These are phyloP conservation scores for Lactifluus volemus DNA, from an alignment of 768 basidiomycete species.

Conservation along the genomic window DNA sequence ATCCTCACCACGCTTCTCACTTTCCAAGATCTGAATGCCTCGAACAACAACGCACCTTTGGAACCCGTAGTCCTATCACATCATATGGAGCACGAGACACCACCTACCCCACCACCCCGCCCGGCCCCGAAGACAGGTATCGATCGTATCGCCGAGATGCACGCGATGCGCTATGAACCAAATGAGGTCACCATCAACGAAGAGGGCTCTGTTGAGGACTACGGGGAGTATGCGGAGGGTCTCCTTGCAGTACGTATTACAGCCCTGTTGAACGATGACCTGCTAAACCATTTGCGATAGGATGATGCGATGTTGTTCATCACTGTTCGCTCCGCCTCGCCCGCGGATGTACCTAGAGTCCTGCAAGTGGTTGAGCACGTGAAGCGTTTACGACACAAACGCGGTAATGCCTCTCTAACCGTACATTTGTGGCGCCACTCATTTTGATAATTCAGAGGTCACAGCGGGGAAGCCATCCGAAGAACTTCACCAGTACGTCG, in stretches of 20 bases:
- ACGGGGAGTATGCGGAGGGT: conserved; percentile 56
- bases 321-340: conserved; percentile 54
- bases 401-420: conserved; percentile 34
- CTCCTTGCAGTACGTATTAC: conserved; percentile 46
- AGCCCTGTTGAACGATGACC: too few relatives aligned
- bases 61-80: background rate
- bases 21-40: conserved; percentile 63
- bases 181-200: conserved; percentile 68
- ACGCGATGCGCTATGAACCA: conserved; percentile 54
- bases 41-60: conserved; percentile 35
- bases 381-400: conserved; percentile 69
- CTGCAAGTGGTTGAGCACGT: conserved; percentile 72
- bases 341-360: conserved; percentile 65
- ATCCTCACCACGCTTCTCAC: conserved; percentile 69
- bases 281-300: conserved; percentile 28
- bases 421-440: background rate
- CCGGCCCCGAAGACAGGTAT: conserved; percentile 57
- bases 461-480: conserved; percentile 37
- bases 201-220: conserved; percentile 56
- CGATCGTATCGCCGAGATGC: conserved; percentile 65
- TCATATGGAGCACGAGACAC: conserved; percentile 8
- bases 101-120: conserved; percentile 46
- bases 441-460: background rate
- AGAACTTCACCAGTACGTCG: conserved; percentile 68
- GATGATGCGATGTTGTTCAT: conserved; percentile 79